Percentiles rank a stretch among this genome's conserved stretches.
Conservation (phyloP, 1,284 basidiomycete species). For the Boletus mariae region DNA sequence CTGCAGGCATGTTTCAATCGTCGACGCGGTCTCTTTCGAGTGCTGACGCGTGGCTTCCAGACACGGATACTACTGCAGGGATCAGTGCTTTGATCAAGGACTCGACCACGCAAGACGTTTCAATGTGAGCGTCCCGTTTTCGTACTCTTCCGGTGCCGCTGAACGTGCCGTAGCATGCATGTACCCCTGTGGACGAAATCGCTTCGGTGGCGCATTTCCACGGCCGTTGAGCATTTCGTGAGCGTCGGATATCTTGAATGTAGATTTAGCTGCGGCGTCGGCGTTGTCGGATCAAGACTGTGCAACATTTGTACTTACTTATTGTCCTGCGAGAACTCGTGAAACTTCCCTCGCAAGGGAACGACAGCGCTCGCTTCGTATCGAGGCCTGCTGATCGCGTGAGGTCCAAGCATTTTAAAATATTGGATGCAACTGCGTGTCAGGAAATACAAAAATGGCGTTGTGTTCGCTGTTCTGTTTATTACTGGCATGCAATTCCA, state of each 20-base stretch:
- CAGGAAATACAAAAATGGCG: no score
- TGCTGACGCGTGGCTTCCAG: conserved; percentile 1
- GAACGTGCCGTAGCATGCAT: conserved; percentile 7
- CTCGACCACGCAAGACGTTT: conserved; percentile 12
- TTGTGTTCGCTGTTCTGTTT: no score
- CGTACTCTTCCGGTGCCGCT: neutral
- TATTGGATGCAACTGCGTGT: neutral
- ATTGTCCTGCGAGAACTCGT: no score
- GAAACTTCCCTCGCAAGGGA: no score
- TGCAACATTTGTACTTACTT: neutral
- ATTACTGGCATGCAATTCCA: neutral
- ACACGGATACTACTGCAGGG: conserved; percentile 13
- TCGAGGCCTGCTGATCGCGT: no score
- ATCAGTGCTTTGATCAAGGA: conserved; percentile 10
- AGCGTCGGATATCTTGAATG: neutral
- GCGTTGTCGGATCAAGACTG: neutral
- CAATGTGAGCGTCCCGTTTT: conserved; percentile 5
- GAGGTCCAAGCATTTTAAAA: neutral
- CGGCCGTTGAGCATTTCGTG: neutral
- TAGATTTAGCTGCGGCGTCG: neutral
- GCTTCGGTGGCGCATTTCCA: neutral
- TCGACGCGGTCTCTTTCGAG: neutral
- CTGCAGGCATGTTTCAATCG: conserved; percentile 9
- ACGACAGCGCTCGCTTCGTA: no score
- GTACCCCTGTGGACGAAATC: conserved; percentile 3